These are phyloP conservation scores for Neoboletus subvelutipes DNA, from an alignment of 768 basidiomycete genomes.

Conservation along the genomic window DNA sequence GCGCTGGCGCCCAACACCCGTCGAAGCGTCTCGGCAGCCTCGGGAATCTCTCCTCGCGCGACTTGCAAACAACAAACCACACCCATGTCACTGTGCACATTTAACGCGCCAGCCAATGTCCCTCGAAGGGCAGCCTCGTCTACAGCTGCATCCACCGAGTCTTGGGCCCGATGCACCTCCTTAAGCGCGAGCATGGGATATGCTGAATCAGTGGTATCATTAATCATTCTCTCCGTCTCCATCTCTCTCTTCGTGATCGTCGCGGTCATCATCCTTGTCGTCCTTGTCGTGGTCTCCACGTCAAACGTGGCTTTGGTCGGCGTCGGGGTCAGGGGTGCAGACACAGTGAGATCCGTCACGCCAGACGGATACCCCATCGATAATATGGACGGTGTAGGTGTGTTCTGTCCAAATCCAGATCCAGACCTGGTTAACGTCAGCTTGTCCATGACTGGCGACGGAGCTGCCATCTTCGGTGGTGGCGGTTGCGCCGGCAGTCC, in stretches of 20 bases:
- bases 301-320: too few species aligned
- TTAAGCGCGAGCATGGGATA: slow-evolving; percentile 13
- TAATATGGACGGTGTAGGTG: not conserved
- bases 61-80: slow-evolving; percentile 27
- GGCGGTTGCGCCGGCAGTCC: too few species aligned
- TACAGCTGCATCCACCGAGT: slow-evolving; percentile 21
- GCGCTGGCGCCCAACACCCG: slow-evolving; percentile 8
- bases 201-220: not conserved
- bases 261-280: too few species aligned
- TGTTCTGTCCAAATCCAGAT: not conserved
- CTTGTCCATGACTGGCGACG: not conserved
- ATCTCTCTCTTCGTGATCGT: too few species aligned
- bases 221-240: too few species aligned
- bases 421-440: not conserved
- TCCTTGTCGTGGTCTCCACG: too few species aligned
- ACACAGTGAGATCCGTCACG: not conserved
- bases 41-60: slow-evolving; percentile 21
- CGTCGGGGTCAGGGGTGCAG: too few species aligned
- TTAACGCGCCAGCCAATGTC: slow-evolving; percentile 15
- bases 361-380: not conserved
- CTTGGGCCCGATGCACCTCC: slow-evolving; percentile 24
- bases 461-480: too few species aligned
- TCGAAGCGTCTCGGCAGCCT: slow-evolving; percentile 25
- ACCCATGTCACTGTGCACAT: slow-evolving; percentile 16
- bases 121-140: slow-evolving; percentile 26